Base-by-base conservation (phyloP, 1,139 yeast species). In the Yamadazyma triangularis region DNA sequence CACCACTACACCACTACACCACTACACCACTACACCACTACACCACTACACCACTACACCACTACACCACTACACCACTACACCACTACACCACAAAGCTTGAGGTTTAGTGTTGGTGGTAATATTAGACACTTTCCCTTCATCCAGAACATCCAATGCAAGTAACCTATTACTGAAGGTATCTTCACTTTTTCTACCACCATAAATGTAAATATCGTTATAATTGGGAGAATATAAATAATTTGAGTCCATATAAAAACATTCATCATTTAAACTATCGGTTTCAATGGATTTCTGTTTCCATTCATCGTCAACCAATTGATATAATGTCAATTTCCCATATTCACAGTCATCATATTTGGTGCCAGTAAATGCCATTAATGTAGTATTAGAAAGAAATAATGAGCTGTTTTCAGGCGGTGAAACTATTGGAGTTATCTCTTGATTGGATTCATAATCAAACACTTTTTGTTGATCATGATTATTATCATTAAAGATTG, bases 101-200 rank as follows among this genome's bases (percentile, higher is more conserved):
- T 61, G 67, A 0, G 74, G 73, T 40, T 60, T 60, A 8, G 73
- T 66, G 13, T 68, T 34, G 2, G 74, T 68, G 25, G 66, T 42
- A 16, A 68, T 64, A 37, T 64, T 67, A 27, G 58, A 46, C 11
- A 61, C 45, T 19, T 40, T 42, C 30, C 42, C 40, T 2, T 48
- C 42, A 5, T 36, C 30, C n/a, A n/a, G n/a, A 23, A 57, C 35
- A 30, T 63, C 53, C n/a, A 66, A 39, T n/a, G 71, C 60, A 13
- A 67, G 30, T 33, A 68, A 47, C 27, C 74, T 42, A 38, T 45
- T 47, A 2, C 64, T 39, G 1, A 56, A 51, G 1, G 29, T 25
- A 1, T 36, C 34, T 1, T 34, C 22, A 3, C 34, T 39, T 28
- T 67, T 55, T 7, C 34, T 26, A 0, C 74, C 74, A 3, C 74